Percentiles rank a stretch among this genome's conserved stretches.
Evolutionary conservation across 306 rosid genomes (phyloP).

Genomic region (barrel medic (Medicago truncatula)): MtrunA17r5.0-ANR NC_053049.1:27111001-27111500

Average conservation of each 20-base stretch:
- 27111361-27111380: constrained; percentile 23
- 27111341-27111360: constrained; percentile 4
- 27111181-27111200: not conserved
- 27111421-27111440: constrained; percentile 43
- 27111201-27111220: too few species aligned
- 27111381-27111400: constrained; percentile 33
- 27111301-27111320: too few species aligned
- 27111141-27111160: not conserved
- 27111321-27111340: too few species aligned
- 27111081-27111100: too few species aligned
- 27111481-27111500: constrained; percentile 18
- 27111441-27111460: constrained; percentile 28
- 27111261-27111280: not conserved
- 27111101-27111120: too few species aligned
- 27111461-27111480: constrained; percentile 23
- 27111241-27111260: not conserved
- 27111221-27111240: too few species aligned
- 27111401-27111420: not conserved
- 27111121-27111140: too few species aligned
- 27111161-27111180: not conserved
- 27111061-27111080: too few species aligned
- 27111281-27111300: not conserved
- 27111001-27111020: too few species aligned
- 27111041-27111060: too few species aligned
- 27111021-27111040: too few species aligned